phyloP scores from a whole-genome alignment of 495 filamentous ascomycete genomes.

The Xylaria bambusicola region DNA sequence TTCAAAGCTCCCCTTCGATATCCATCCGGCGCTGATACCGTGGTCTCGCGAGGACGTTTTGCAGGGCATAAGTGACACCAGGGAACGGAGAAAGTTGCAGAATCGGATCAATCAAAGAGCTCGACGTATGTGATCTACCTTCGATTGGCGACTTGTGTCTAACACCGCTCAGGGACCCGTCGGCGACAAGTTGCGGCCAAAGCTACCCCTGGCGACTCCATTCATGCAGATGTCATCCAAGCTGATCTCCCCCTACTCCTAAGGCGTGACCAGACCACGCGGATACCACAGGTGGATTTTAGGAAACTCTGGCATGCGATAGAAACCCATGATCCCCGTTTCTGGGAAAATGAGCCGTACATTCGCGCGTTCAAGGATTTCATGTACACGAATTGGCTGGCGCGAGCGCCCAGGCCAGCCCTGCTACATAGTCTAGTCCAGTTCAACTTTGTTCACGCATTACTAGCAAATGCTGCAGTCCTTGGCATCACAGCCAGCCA shows the following conservation, averaged over 20 bases:
- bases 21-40: not conserved
- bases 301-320: not conserved
- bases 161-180: not conserved
- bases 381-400: slow-evolving; percentile 5
- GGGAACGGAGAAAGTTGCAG: slow-evolving; percentile 8
- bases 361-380: slow-evolving; percentile 19
- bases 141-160: too few relatives aligned
- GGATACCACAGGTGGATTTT: not conserved
- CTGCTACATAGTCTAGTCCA: slow-evolving; percentile 19
- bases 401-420: slow-evolving; percentile 11
- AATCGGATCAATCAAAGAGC: slow-evolving; percentile 11
- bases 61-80: not conserved
- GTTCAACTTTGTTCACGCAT: slow-evolving; percentile 25
- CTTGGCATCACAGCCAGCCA: slow-evolving; percentile 2
- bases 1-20: not conserved
- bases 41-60: not conserved
- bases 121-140: not conserved
- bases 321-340: not conserved
- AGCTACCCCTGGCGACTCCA: not conserved
- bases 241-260: not conserved
- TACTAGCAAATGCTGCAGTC: slow-evolving; percentile 11
- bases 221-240: not conserved
- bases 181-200: not conserved
- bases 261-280: not conserved
- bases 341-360: not conserved